These are phyloP conservation scores for Phascolomyces articulosus DNA, from an alignment of 371 early-diverging fungal genomes.

Conservation along the genomic window DNA sequence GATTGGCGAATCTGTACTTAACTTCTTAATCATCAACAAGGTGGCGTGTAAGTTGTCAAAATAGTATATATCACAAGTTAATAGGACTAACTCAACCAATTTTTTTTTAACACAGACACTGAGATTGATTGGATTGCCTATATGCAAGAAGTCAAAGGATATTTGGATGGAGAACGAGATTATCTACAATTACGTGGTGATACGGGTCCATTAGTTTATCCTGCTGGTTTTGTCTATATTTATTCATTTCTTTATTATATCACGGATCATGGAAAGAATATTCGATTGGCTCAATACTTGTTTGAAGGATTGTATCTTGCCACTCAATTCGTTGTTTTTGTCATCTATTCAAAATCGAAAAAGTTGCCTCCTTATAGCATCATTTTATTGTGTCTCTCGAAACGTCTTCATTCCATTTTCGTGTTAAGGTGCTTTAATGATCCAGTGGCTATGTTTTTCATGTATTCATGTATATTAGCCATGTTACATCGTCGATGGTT, in stretches of 20 bases:
- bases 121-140: slow-evolving; percentile 96
- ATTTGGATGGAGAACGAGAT: slow-evolving; percentile 80
- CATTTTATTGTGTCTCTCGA: slow-evolving; percentile 68
- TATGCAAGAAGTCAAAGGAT: slow-evolving; percentile 89
- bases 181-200: slow-evolving; percentile 84
- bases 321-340: slow-evolving; percentile 65
- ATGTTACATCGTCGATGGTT: slow-evolving; percentile 59
- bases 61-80: neutral
- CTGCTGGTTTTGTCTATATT: slow-evolving; percentile 92
- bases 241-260: slow-evolving; percentile 72
- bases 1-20: slow-evolving; percentile 50
- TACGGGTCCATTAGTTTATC: slow-evolving; percentile 95
- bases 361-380: slow-evolving; percentile 67
- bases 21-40: slow-evolving; percentile 54
- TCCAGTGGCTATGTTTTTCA: slow-evolving; percentile 82
- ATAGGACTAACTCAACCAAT: neutral
- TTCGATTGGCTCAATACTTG: slow-evolving; percentile 78
- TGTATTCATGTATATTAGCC: slow-evolving; percentile 66
- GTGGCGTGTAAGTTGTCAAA: slow-evolving; percentile 45
- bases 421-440: slow-evolving; percentile 92
- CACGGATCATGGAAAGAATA: slow-evolving; percentile 71
- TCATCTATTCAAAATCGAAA: slow-evolving; percentile 62
- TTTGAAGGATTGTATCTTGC: slow-evolving; percentile 78
- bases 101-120: slow-evolving; percentile 60
- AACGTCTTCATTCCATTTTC: slow-evolving; percentile 90